Percentiles rank a stretch among this genome's conserved stretches.
These are phyloP conservation scores for Zasmidium cellare DNA, from an alignment of 2,329 filamentous ascomycete genomes.

Conservation along the genomic window DNA sequence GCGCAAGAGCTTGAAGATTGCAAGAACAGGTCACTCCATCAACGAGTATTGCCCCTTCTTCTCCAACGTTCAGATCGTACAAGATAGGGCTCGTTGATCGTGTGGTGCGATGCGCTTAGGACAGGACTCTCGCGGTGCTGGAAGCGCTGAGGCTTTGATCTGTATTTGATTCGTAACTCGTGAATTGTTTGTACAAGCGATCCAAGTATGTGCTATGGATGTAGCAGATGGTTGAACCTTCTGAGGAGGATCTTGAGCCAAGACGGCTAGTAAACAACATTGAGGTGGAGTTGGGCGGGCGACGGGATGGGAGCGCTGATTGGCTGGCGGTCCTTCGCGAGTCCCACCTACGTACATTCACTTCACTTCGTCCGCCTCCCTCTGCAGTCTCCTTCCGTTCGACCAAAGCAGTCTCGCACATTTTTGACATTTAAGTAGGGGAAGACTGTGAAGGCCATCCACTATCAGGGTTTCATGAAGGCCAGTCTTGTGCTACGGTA, in stretches of 20 bases:
- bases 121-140: too few relatives aligned
- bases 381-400: too few relatives aligned
- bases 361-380: not conserved
- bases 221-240: not conserved
- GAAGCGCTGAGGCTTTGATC: too few relatives aligned
- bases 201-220: not conserved
- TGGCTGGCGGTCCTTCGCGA: not conserved
- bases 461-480: too few relatives aligned
- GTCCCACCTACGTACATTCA: not conserved
- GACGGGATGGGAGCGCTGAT: not conserved
- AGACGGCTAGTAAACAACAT: not conserved
- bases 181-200: not conserved
- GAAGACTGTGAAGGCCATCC: too few relatives aligned
- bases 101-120: too few relatives aligned
- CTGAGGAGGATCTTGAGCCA: not conserved
- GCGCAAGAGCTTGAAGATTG: not conserved
- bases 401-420: too few relatives aligned
- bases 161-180: constrained; percentile 1
- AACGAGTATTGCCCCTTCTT: not conserved
- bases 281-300: not conserved
- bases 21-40: constrained; percentile 1
- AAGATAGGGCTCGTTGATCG: too few relatives aligned
- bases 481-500: too few relatives aligned
- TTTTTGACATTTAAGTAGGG: too few relatives aligned
- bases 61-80: too few relatives aligned